These are phyloP conservation scores for Papiliotrema laurentii DNA, from an alignment of 1,284 basidiomycete species.

Conservation along the genomic window DNA sequence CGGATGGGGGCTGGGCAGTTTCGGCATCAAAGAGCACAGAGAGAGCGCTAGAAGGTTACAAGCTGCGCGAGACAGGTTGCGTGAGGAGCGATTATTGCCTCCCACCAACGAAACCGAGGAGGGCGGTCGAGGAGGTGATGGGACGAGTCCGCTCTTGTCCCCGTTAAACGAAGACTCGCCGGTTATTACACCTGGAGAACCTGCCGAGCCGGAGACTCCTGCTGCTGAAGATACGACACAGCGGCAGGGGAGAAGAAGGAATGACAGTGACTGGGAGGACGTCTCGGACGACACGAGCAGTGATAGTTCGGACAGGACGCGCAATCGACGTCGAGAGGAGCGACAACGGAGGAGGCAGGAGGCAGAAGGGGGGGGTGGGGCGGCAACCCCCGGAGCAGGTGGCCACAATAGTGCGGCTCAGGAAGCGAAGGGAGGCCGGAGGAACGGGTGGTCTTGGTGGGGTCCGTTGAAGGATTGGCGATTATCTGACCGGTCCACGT, in stretches of 20 bases:
- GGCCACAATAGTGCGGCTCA: too few relatives aligned
- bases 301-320: too few relatives aligned
- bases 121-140: background rate
- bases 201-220: background rate
- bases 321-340: background rate
- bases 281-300: conserved; percentile 8
- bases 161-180: background rate
- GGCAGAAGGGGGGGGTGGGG: conserved; percentile 10
- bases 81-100: conserved; percentile 21
- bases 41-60: conserved; percentile 40
- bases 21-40: conserved; percentile 55
- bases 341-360: conserved; percentile 1
- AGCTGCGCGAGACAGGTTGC: conserved; percentile 36
- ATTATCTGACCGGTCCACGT: conserved; percentile 28
- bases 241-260: background rate
- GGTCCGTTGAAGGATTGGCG: conserved; percentile 44
- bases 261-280: conserved; percentile 30
- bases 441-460: conserved; percentile 42
- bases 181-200: background rate
- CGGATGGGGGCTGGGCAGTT: conserved; percentile 66
- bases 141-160: background rate
- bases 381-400: conserved; percentile 2
- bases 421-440: conserved; percentile 1
- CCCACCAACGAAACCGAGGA: conserved; percentile 2
- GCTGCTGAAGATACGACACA: background rate